Percentiles rank a stretch among this genome's conserved stretches.
These are phyloP conservation scores for Leptographium wingfieldii DNA, from an alignment of 2,329 filamentous ascomycete species.

Conservation along the genomic window DNA sequence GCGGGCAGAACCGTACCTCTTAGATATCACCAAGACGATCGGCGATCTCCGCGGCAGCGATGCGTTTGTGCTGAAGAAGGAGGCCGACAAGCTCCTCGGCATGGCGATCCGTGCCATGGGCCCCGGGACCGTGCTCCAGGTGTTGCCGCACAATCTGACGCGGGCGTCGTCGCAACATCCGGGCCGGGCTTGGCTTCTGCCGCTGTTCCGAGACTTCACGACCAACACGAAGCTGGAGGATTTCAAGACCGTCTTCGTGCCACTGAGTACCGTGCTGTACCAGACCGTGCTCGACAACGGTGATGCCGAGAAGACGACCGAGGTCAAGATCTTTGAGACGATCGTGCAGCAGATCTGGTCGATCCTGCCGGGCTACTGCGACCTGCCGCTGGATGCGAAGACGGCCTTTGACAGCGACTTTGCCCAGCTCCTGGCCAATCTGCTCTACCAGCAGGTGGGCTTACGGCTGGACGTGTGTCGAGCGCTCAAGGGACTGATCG, in stretches of 20 bases:
- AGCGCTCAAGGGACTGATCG: conserved; percentile 73
- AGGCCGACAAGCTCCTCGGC: conserved; percentile 82
- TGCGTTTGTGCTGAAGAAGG: conserved; percentile 85
- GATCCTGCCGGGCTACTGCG: conserved; percentile 85
- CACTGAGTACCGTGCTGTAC: conserved; percentile 81
- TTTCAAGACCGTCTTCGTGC: conserved; percentile 77
- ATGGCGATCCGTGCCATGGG: conserved; percentile 85
- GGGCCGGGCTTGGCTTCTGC: conserved; percentile 88
- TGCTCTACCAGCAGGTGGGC: conserved; percentile 85
- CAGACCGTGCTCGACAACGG: conserved; percentile 78
- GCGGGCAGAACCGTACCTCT: conserved; percentile 68
- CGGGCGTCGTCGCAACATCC: conserved; percentile 65
- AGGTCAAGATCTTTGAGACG: conserved; percentile 96
- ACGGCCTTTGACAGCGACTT: conserved; percentile 76
- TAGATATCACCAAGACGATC: conserved; percentile 62
- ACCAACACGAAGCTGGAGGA: conserved; percentile 79
- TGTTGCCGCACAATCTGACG: conserved; percentile 75
- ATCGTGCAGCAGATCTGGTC: conserved; percentile 94
- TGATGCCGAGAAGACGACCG: conserved; percentile 76
- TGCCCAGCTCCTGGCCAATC: conserved; percentile 79
- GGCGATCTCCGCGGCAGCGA: conserved; percentile 81
- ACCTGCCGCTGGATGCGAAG: conserved; percentile 68
- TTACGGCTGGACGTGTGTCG: conserved; percentile 79
- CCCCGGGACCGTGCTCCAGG: conserved; percentile 66
- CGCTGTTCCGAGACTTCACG: conserved; percentile 77